phyloP scores from a whole-genome alignment of 208 protist species.

The Leishmania mexicana region DNA sequence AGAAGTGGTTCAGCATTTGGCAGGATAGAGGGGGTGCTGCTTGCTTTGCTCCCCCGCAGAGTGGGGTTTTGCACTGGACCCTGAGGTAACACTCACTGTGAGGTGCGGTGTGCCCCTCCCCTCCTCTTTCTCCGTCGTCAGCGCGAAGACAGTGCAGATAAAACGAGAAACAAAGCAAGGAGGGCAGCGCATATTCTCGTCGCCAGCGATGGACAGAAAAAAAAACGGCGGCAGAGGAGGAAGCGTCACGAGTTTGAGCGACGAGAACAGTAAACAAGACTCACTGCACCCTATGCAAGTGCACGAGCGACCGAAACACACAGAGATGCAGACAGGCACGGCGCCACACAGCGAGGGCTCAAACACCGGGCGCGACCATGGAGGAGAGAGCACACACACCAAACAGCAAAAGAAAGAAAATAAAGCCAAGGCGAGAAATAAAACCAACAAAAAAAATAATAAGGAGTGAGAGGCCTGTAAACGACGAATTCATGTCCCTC shows the following conservation, averaged over 20 bases:
- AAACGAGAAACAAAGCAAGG: conserved; percentile 11
- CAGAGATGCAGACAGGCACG: background rate
- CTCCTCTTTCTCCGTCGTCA: background rate
- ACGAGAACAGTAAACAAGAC: background rate
- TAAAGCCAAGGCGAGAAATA: too few relatives aligned
- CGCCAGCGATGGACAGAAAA: too few relatives aligned
- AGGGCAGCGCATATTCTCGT: background rate
- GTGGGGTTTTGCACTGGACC: background rate
- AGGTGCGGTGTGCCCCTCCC: background rate
- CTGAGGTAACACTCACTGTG: background rate
- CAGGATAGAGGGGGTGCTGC: too few relatives aligned
- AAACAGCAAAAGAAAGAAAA: too few relatives aligned
- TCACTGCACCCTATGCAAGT: background rate
- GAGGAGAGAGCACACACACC: too few relatives aligned
- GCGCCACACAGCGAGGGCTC: background rate
- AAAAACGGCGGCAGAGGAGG: too few relatives aligned
- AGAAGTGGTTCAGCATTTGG: background rate
- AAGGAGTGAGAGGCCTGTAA: too few relatives aligned
- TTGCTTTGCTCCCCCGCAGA: background rate
- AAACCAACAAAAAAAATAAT: too few relatives aligned
- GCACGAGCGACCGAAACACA: background rate
- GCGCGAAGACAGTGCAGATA: background rate
- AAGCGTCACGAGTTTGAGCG: too few relatives aligned
- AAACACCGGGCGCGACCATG: background rate
- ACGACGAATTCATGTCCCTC: too few relatives aligned